Conservation (phyloP, 2,329 filamentous ascomycete genomes). For the Pestalotiopsis sp. region DNA sequence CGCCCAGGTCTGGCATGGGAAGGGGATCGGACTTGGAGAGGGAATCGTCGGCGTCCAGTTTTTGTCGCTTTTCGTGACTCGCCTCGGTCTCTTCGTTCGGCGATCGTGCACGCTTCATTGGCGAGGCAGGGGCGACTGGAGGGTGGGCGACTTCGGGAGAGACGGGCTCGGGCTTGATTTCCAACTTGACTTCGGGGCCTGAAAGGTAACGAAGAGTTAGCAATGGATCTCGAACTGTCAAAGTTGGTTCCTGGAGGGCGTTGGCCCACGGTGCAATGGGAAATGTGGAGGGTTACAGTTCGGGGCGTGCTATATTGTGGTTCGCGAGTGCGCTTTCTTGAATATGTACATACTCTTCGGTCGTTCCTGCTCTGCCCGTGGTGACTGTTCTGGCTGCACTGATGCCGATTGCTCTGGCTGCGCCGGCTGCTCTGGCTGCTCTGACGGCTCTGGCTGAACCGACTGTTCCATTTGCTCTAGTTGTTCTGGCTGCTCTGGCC, state of each 20-base stretch:
- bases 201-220: conserved; percentile 15
- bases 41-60: conserved; percentile 23
- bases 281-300: not conserved
- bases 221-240: not conserved
- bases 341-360: not conserved
- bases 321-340: not conserved
- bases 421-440: not conserved
- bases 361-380: not conserved
- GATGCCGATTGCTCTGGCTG: not conserved
- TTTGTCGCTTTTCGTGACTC: conserved; percentile 30
- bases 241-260: not conserved
- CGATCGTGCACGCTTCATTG: conserved; percentile 29
- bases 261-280: not conserved
- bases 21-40: conserved; percentile 5
- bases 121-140: conserved; percentile 20
- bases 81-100: conserved; percentile 18
- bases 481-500: not conserved
- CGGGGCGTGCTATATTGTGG: not conserved
- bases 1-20: not conserved
- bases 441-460: too few relatives aligned
- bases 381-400: not conserved
- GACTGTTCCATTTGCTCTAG: not conserved
- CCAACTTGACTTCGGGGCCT: conserved; percentile 31
- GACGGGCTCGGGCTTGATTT: conserved; percentile 31
- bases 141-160: conserved; percentile 12